Base-by-base conservation (phyloP, 805 yeast genomes). In the Candida qinlingensis region DNA sequence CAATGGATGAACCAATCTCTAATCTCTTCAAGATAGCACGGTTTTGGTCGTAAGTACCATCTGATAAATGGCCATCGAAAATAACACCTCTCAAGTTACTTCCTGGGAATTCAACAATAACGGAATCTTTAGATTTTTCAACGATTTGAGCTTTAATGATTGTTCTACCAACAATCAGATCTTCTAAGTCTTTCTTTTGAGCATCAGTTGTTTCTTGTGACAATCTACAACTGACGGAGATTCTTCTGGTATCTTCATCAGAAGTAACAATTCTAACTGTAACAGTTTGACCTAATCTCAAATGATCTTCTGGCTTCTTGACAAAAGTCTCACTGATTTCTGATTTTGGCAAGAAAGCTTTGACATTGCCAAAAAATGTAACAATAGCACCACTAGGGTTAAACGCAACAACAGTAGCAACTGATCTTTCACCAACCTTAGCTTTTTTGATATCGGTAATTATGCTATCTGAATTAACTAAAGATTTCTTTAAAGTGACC, bases 321-420 rank as follows among this genome's bases (percentile, higher is more conserved):
- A 91, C 94, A 63, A 78, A 87, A 1, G 96, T 81, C 67, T 94
- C 98, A 46, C 95, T 85, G 59, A 94, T 87, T 70, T 94, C 98
- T 47, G 83, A 73, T 54, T 83, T 80, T 31, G 99, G 98, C 52
- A 94, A 71, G 63, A 80, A 91, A 0, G 90, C 99, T 55, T 75
- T 79, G 39, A 87, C 65, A 46, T 75, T 74, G 47, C 94, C 96
- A 60, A 88, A 91, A 61, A 94, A 90, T 12, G 90, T 79, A 6
- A 94, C 81, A 40, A 90, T 70, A 42, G 87, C 96, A 59, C 99
- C 99, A 49, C 76, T 73, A 49, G 83, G 81, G 43, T 79, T 79
- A 57, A 92, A 77, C 34, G 77, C 73, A 51, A 83, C 83, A 41
- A 94, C 83, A 2, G 91, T 82, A 10, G 89, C 98, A 5, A 80